Conservation (phyloP, 495 filamentous ascomycete species). For the Mycothermus thermophilus region DNA sequence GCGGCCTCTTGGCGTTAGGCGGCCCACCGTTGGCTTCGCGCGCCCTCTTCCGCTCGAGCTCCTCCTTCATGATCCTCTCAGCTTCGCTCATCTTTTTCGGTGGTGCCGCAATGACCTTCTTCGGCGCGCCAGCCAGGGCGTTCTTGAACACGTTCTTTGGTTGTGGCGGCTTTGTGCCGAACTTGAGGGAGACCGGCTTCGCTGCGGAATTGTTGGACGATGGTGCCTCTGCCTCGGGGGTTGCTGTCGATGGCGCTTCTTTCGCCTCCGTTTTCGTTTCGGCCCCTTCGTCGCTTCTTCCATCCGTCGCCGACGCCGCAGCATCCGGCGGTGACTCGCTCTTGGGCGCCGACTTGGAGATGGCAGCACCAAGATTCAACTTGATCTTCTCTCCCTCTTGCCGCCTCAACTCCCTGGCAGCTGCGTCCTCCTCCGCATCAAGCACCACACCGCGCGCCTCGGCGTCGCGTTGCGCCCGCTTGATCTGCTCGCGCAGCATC, state of each 20-base stretch:
- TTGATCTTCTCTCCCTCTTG: constrained; percentile 76
- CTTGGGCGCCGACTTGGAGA: neutral
- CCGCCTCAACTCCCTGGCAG: constrained; percentile 43
- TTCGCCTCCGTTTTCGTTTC: constrained; percentile 10
- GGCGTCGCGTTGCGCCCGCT: constrained; percentile 48
- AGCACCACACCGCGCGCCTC: constrained; percentile 26
- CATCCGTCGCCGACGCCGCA: neutral
- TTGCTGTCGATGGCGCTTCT: no score
- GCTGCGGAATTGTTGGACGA: constrained; percentile 4
- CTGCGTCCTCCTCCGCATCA: neutral
- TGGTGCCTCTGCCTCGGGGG: no score
- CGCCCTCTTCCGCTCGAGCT: constrained; percentile 56
- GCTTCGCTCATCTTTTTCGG: constrained; percentile 75
- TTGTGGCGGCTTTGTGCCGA: constrained; percentile 40
- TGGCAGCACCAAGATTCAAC: constrained; percentile 44
- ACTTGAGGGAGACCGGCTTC: constrained; percentile 42
- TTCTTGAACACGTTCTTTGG: constrained; percentile 82
- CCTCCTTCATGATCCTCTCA: constrained; percentile 84
- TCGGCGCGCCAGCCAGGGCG: constrained; percentile 39
- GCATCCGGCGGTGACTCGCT: constrained; percentile 1
- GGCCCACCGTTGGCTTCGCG: constrained; percentile 28
- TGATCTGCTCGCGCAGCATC: constrained; percentile 66
- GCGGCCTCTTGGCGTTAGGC: constrained; percentile 28
- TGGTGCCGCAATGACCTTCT: constrained; percentile 45
- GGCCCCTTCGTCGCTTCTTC: constrained; percentile 1